These are phyloP conservation scores for Ormosia semicastrata DNA, from an alignment of 306 rosid species.

Conservation along the genomic window DNA sequence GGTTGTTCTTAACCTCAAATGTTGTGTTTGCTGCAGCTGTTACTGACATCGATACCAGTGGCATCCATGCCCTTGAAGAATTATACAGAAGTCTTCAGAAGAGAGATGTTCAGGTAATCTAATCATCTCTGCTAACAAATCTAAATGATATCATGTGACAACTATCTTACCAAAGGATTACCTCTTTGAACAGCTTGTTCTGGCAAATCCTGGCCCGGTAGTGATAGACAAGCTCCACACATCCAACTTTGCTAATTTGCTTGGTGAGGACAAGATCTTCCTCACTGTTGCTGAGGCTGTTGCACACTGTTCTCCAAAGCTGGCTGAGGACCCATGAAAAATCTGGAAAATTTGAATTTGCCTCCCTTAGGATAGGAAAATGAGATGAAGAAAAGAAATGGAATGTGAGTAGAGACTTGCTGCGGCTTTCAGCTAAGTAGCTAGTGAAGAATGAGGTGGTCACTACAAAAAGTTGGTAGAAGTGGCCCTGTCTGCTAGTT, in stretches of 20 bases:
- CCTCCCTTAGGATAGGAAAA: background rate
- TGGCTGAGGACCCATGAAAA: slow-evolving; percentile 61
- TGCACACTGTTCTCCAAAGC: slow-evolving; percentile 63
- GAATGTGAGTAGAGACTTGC: background rate
- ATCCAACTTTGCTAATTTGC: slow-evolving; percentile 55
- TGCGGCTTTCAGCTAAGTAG: slow-evolving; percentile 14
- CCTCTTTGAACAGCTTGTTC: slow-evolving; percentile 64
- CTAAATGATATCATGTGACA: slow-evolving; percentile 2
- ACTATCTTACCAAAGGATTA: slow-evolving; percentile 37
- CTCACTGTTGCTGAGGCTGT: slow-evolving; percentile 95
- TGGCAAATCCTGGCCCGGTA: slow-evolving; percentile 86
- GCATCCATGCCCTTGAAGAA: slow-evolving; percentile 92
- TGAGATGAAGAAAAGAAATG: slow-evolving; percentile 7
- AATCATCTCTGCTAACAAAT: slow-evolving; percentile 1
- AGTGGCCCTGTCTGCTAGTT: slow-evolving; percentile 2
- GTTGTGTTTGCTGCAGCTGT: slow-evolving; percentile 60
- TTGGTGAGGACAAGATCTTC: slow-evolving; percentile 83
- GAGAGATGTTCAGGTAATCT: slow-evolving; percentile 73
- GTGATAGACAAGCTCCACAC: slow-evolving; percentile 85
- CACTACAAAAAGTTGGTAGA: slow-evolving; percentile 4
- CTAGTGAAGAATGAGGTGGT: slow-evolving; percentile 15
- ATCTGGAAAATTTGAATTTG: background rate
- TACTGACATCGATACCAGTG: slow-evolving; percentile 94
- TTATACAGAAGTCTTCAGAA: slow-evolving; percentile 71
- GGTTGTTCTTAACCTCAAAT: background rate